Base-by-base conservation (phyloP, 257 asterid species). In the Misopates orontium region DNA sequence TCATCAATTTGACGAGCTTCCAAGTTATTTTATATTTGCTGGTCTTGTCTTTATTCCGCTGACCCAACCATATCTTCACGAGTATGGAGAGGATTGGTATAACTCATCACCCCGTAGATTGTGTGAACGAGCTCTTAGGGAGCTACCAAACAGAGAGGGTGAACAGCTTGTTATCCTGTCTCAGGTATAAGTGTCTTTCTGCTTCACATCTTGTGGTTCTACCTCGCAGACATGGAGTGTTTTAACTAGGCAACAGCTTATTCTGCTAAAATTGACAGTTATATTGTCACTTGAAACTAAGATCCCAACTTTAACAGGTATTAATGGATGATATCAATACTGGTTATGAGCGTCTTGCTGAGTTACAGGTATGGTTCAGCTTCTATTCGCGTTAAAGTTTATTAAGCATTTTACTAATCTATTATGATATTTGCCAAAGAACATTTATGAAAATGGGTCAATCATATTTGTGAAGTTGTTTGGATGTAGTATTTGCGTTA, bases 51-150 rank as follows among this genome's bases (percentile, higher is more conserved):
- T 93, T 62, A 56, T 90, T 64, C 99, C 99, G 39, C 69, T 93
- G 72, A 87, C 97, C 23, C 99, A 93, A 71, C 97, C 99, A 15
- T 93, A 80, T 78, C 95, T 93, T 75, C 97, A 90, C 1, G 99
- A 93, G 79, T 93, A 93, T 64, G 99, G 99, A 58, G 99, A 90
- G 69, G 99, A 93, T 72, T 93, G 99, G 99, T 93, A 93, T 74
- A 93, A 90, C 67, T 53, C 95, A 59, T 93, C 96, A 36, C 99
- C 99, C 36, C 96, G 99, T 59, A 83, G 99, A 56, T 82, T 93
- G 81, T 93, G 99, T 71, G 99, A 93, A 74, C 71, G 86, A 74
- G 99, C 98, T 62, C 90, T 90, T 24, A 77, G 85, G 62, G 96
- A 90, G 72, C 83, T 84, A 24, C 96, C 98, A 21, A 72, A 75